Evolutionary conservation across 192 early-diverging fungal species (phyloP), one percentile per base, ranked within the genome.

Genomic region (Rhizoclosmatium globosum): DNA sequence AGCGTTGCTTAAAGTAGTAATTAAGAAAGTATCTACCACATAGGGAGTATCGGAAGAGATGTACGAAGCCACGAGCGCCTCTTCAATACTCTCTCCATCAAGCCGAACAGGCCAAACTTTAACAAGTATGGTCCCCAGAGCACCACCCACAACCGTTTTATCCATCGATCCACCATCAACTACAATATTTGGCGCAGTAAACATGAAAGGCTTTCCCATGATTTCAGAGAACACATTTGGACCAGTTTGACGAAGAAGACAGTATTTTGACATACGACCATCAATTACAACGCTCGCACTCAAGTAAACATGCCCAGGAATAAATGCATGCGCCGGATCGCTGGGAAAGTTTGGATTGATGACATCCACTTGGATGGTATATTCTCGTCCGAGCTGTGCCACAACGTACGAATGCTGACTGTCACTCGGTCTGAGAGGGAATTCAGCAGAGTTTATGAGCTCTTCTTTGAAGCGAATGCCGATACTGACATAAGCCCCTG

Each of bases 121-220:
- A 19, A 68, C 11, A 17, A 45, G 11, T 0, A 68, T 68, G 17
- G 67, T 68, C 7, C 67, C 67, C 44, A 68, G 0, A 7, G 6
- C 11, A 45, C 46, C 67, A 45, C 38, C 45, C 31, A 31, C 31
- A 41, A 17, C 38, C 7, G 38, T 23, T 13, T 47, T 68, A 13
- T 68, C 45, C 15, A 68, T 68, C 42, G 46, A 9, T 45, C 67
- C 67, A 44, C 67, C 67, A 23, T 23, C 23, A 19, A 13, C 67
- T 13, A 68, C 67, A 47, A 68, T 38, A 13, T 13, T 68, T 13
- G 67, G 67, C 13, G 67, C 67, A 23, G 67, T 17, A 68, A 68
- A 68, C 6, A 47, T 44, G 44, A 68, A 68, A 9, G 21, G 38
- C 17, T 17, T 46, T 15, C 67, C 67, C 17, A 38, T 13, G 11